Percentiles rank a stretch among this genome's conserved stretches.
These are phyloP conservation scores for Agrocybe pediades DNA, from an alignment of 768 basidiomycete species.

Conservation along the genomic window DNA sequence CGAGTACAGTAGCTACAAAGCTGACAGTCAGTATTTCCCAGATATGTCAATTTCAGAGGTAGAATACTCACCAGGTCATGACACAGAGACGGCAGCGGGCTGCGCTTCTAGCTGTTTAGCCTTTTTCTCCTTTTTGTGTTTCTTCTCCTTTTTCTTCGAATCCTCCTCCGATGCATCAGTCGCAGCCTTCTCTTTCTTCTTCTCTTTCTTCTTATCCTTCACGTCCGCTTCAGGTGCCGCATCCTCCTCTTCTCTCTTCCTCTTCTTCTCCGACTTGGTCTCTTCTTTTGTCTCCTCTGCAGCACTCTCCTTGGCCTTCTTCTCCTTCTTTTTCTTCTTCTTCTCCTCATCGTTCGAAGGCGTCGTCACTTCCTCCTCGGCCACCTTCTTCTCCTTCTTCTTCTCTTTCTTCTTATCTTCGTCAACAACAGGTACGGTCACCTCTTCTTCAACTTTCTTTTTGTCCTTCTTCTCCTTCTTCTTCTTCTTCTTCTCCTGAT, in stretches of 20 bases:
- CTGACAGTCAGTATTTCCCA: neutral
- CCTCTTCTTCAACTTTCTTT: conserved; percentile 24
- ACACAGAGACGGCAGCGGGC: conserved; percentile 5
- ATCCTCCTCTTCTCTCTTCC: conserved; percentile 31
- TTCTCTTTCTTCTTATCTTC: conserved; percentile 11
- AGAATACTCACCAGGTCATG: conserved; percentile 10
- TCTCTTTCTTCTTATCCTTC: conserved; percentile 26
- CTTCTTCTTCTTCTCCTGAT: neutral
- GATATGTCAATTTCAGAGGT: neutral
- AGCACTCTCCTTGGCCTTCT: conserved; percentile 19
- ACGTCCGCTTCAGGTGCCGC: conserved; percentile 12
- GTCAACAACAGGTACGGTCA: neutral
- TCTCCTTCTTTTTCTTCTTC: conserved; percentile 16
- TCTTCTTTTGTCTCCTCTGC: conserved; percentile 12
- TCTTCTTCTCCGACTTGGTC: conserved; percentile 33
- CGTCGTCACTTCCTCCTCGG: conserved; percentile 18
- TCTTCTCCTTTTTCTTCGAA: conserved; percentile 23
- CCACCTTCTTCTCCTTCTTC: conserved; percentile 17
- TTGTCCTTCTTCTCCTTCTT: conserved; percentile 19
- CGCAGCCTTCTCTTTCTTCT: conserved; percentile 14
- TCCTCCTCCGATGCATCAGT: conserved; percentile 18
- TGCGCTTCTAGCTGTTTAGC: conserved; percentile 9
- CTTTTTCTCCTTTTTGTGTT: conserved; percentile 20
- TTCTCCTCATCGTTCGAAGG: conserved; percentile 2
- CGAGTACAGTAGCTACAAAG: neutral